A percentile compares a stretch with the other conserved stretches of the same genome.
Conservation (phyloP, 164 flowering plant species). For the Magnolia changhungtana region DNA sequence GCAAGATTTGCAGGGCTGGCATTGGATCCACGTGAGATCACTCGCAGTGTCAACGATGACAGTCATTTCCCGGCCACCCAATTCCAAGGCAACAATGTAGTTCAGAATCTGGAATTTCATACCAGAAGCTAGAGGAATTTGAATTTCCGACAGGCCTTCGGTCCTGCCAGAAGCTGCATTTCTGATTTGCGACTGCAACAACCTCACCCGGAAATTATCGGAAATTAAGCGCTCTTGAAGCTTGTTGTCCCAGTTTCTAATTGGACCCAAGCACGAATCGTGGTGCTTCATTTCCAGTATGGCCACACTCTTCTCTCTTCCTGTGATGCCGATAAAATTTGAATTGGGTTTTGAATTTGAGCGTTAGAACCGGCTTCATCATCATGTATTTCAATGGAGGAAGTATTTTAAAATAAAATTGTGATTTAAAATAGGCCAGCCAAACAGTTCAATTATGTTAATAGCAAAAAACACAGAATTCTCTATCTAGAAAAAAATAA, state of each 20-base stretch:
- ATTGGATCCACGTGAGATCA: conserved; percentile 90
- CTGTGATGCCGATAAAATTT: conserved; percentile 23
- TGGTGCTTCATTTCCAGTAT: conserved; percentile 62
- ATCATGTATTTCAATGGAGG: too few species aligned
- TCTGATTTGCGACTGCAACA: conserved; percentile 43
- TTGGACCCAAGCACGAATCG: conserved; percentile 38
- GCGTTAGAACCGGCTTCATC: neutral
- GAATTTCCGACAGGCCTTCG: conserved; percentile 22
- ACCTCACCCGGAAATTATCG: conserved; percentile 43
- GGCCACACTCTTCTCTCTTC: conserved; percentile 41
- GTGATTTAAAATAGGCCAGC: too few species aligned
- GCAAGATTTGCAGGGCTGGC: conserved; percentile 69
- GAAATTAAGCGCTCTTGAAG: conserved; percentile 31
- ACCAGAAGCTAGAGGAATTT: conserved; percentile 63
- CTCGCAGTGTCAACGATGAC: conserved; percentile 89
- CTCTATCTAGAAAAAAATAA: too few species aligned
- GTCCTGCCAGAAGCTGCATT: conserved; percentile 17
- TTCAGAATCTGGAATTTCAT: conserved; percentile 55
- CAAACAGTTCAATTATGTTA: too few species aligned
- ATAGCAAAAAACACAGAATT: too few species aligned
- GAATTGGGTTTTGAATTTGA: neutral
- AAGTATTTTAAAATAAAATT: too few species aligned
- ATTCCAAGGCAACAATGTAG: conserved; percentile 54
- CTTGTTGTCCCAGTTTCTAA: conserved; percentile 33
- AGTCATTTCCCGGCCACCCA: conserved; percentile 54